Base-by-base conservation (phyloP, 352 stramenopile genomes). In the Phytophthora uliginosa region DNA sequence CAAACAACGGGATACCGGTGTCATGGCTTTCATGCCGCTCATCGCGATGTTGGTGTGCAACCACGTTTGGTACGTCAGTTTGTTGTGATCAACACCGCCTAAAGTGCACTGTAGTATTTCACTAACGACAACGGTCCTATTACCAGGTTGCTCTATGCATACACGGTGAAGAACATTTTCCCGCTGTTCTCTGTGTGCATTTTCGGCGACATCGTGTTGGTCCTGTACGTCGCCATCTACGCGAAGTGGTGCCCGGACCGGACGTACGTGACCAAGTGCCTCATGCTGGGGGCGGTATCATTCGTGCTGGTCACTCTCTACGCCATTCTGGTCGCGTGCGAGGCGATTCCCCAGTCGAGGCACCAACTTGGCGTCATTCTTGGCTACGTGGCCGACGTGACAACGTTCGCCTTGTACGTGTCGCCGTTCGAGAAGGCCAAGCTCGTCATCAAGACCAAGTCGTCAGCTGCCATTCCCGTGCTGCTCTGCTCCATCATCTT, bases 401-500 rank as follows among this genome's bases (percentile, higher is more conserved):
- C 56, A 13, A 82, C 60, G 8, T 65, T 83, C 50, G 61, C 51
- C 12, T 61, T 85, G 56, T 79, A 65, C 50, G 15, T 73, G 13
- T 79, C 78, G 22, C 73, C 65, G 13, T 71, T 81, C 33, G 74
- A 78, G 60, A 78, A 73, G 50, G 31, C 78, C 34, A 71, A 74
- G 36, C 69, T 71, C 33, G 70, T 78, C 22, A 45, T 78, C 17
- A 24, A 53, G 28, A 75, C 65, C 33, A 81, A 78, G 52, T 78
- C 65, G 5, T 69, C 74, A 2, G 63, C 73, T 62, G 84, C 77
- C 3, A 89, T 93, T 33, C 74, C 74, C 4, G 76, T 88, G n/a
- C n/a, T 76, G n/a, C 81, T 93, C 66, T 79, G 81, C 20, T 18
- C 62, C 7, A 77, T 82, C 31, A 85, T 81, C 4, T 73, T 77